phyloP scores from a whole-genome alignment of 108 stramenopile species.

The Cyclotella distinguenda region DNA sequence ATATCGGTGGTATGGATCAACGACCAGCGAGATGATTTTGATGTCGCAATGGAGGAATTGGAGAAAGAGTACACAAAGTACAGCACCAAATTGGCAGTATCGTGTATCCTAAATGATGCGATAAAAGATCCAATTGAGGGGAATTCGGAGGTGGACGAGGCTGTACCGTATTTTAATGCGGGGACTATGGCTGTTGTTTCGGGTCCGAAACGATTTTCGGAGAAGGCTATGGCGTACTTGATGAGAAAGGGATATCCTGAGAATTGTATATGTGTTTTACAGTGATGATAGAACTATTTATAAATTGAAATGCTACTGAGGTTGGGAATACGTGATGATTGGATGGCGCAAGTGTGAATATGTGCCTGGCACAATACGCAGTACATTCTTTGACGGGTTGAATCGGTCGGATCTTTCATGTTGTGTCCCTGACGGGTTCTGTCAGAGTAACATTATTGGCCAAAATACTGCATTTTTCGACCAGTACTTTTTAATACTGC shows the following conservation, averaged over 20 bases:
- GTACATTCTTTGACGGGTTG: too few species aligned
- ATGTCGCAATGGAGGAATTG: constrained; percentile 59
- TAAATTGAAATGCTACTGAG: neutral
- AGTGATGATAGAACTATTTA: constrained; percentile 20
- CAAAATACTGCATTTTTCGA: too few species aligned
- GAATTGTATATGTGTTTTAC: constrained; percentile 69
- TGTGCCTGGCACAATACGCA: too few species aligned
- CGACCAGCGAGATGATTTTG: constrained; percentile 59
- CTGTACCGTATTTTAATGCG: constrained; percentile 63
- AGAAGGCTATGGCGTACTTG: constrained; percentile 57
- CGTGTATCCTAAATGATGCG: constrained; percentile 59
- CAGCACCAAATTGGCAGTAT: constrained; percentile 69
- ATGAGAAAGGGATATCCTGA: constrained; percentile 66
- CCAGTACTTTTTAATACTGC: too few species aligned
- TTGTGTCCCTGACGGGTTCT: too few species aligned
- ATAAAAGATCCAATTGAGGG: constrained; percentile 51
- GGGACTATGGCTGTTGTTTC: constrained; percentile 78
- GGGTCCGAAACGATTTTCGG: constrained; percentile 58
- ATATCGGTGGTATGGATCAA: constrained; percentile 70
- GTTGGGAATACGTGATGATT: neutral
- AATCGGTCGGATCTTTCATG: too few species aligned
- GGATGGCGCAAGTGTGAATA: neutral
- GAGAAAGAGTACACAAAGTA: constrained; percentile 71
- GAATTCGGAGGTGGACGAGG: constrained; percentile 54
- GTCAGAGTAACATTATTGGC: too few species aligned